A percentile compares a stretch with the other conserved stretches of the same genome.
phyloP scores from a whole-genome alignment of 2,329 filamentous ascomycete species.

The Aspergillus neoniger region DNA sequence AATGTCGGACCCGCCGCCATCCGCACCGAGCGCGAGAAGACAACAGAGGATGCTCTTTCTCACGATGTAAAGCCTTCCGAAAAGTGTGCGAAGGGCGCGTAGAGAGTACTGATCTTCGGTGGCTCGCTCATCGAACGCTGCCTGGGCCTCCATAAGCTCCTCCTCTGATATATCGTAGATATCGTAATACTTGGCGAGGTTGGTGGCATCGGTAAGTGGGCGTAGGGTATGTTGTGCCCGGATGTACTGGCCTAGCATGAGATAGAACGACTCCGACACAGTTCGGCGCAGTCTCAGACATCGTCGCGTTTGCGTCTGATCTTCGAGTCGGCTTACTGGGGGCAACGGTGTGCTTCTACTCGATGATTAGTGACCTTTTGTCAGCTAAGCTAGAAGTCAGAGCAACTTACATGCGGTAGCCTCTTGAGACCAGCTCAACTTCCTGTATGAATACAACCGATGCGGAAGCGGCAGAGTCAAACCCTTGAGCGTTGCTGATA shows the following conservation, averaged over 20 bases:
- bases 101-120: conserved; percentile 77
- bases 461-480: conserved; percentile 74
- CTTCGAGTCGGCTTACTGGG: conserved; percentile 88
- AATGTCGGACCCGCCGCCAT: conserved; percentile 75
- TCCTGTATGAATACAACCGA: conserved; percentile 84
- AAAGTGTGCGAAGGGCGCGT: conserved; percentile 76
- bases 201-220: conserved; percentile 73
- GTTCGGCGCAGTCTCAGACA: conserved; percentile 77
- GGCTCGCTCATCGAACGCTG: conserved; percentile 64
- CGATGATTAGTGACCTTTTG: conserved; percentile 22
- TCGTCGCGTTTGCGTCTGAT: conserved; percentile 73
- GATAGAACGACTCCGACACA: conserved; percentile 69
- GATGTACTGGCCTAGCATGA: conserved; percentile 71
- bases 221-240: conserved; percentile 69
- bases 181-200: conserved; percentile 90
- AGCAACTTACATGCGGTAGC: conserved; percentile 73
- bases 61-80: conserved; percentile 76
- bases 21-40: conserved; percentile 82
- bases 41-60: conserved; percentile 86
- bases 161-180: conserved; percentile 77
- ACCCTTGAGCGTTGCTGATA: conserved; percentile 73
- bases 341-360: conserved; percentile 81
- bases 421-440: conserved; percentile 90
- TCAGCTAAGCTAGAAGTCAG: conserved; percentile 14
- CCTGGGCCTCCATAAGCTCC: conserved; percentile 70